Base-by-base conservation (phyloP, 345 rosid genomes). In the Gossypium bickii region DNA sequence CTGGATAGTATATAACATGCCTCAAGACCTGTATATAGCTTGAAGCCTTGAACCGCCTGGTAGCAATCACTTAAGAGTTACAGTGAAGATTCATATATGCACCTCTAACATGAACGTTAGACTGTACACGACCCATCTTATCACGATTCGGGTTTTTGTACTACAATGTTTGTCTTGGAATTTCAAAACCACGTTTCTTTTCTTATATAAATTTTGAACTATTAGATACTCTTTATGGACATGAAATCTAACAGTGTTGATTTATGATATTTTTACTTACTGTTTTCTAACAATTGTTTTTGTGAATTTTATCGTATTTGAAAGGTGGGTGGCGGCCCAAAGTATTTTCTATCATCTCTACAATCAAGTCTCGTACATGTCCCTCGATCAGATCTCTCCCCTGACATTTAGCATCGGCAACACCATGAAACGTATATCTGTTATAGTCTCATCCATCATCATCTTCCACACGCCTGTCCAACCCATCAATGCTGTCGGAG, bases 301-400 rank as follows among this genome's bases (percentile, higher is more conserved):
- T 75, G 68, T 24, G 76, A 71, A 67, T 48, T 68, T 47, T 74
- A 59, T 72, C 69, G 43, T 57, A 47, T 47, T 52, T 77, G 67
- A 74, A 77, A 95, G 99, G 94, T 95, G 99, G 99, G 82, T 93
- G 83, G 97, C 80, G 17, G 99, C 98, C 1, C 99, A 95, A 78
- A 95, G 99, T 72, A 87, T 95, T 78, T 95, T 95, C 92, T 95
- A 93, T 76, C 99, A 95, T 75, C 92, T 95, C 65, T 95, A 95
- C 88, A 94, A 94, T 75, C 98, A 94, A 77, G 98, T 94, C 76
- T 94, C 98, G 16, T 94, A 94, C 87, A 94, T 94, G 98, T 92
- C 98, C n/a, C 86, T 94, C 51, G 97, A 94, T 61, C 83, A 94
- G 83, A 94, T 94, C 72, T 91, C 98, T 70, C 97, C 98, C 58